Evolutionary conservation across 2,329 filamentous ascomycete genomes (phyloP).

Genomic region (Penicillium sp.): DNA sequence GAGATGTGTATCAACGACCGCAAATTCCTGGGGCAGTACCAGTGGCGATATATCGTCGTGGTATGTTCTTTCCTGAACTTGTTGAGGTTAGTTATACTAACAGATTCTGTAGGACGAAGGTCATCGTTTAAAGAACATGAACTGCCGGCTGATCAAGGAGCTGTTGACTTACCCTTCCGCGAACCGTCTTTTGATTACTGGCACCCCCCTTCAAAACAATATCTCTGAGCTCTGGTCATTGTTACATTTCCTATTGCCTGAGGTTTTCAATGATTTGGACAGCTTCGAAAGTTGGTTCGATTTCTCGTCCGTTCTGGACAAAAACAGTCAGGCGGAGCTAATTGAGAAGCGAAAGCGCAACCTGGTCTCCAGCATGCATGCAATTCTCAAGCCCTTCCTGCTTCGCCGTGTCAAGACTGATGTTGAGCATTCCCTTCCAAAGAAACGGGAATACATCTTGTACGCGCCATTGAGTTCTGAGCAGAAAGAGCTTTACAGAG

Average conservation of each 20-base stretch:
- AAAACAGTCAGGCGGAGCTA: slow-evolving; percentile 74
- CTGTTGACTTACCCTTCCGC: slow-evolving; percentile 86
- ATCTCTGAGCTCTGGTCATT: slow-evolving; percentile 93
- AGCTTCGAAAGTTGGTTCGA: slow-evolving; percentile 97
- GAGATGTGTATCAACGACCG: slow-evolving; percentile 94
- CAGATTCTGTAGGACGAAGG: slow-evolving; percentile 71
- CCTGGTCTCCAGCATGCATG: slow-evolving; percentile 83
- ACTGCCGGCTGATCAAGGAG: slow-evolving; percentile 87
- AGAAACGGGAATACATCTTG: slow-evolving; percentile 93
- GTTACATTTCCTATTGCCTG: slow-evolving; percentile 87
- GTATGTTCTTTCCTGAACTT: slow-evolving; percentile 42
- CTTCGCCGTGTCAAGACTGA: slow-evolving; percentile 88
- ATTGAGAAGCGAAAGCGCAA: slow-evolving; percentile 76
- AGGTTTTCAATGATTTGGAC: slow-evolving; percentile 89
- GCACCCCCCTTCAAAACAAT: slow-evolving; percentile 94
- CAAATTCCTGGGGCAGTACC: slow-evolving; percentile 75
- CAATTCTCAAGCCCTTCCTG: slow-evolving; percentile 88
- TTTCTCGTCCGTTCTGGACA: slow-evolving; percentile 87
- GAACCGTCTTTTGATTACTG: slow-evolving; percentile 88
- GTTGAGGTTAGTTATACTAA: slow-evolving; percentile 11
- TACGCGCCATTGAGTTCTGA: slow-evolving; percentile 90
- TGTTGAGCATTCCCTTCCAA: slow-evolving; percentile 86
- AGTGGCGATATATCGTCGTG: slow-evolving; percentile 98
- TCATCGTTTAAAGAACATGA: slow-evolving; percentile 95
- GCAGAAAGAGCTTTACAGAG: slow-evolving; percentile 86